These are phyloP conservation scores for Daldinia grandis DNA, from an alignment of 495 filamentous ascomycete genomes.

Conservation along the genomic window DNA sequence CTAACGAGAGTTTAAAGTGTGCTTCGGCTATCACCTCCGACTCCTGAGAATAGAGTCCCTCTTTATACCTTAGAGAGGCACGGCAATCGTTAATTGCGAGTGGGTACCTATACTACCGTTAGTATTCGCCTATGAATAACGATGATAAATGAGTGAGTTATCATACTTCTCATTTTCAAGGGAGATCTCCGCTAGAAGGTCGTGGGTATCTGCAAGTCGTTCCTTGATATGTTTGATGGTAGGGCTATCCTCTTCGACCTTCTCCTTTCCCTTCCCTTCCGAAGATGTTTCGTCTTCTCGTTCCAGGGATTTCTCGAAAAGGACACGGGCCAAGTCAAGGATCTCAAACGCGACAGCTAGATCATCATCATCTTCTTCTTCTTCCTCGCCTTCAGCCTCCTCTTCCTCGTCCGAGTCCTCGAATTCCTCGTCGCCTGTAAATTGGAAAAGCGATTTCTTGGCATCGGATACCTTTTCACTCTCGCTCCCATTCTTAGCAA, in stretches of 20 bases:
- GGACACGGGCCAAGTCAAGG: conserved; percentile 86
- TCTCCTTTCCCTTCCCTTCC: conserved; percentile 62
- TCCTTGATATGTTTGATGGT: conserved; percentile 74
- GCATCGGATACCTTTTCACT: conserved; percentile 50
- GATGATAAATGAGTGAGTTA: not conserved
- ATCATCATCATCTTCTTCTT: conserved; percentile 87
- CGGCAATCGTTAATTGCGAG: conserved; percentile 82
- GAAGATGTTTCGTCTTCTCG: conserved; percentile 41
- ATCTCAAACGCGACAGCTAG: conserved; percentile 90
- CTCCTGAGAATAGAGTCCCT: conserved; percentile 76
- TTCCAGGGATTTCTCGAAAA: conserved; percentile 68
- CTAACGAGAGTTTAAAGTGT: conserved; percentile 94
- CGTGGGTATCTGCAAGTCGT: conserved; percentile 87
- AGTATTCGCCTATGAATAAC: conserved; percentile 23
- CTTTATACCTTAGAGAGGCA: conserved; percentile 76
- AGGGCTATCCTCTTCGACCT: conserved; percentile 52
- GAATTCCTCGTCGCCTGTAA: conserved; percentile 93
- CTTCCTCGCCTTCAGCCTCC: conserved; percentile 55
- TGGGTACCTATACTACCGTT: conserved; percentile 63
- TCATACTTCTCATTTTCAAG: conserved; percentile 83
- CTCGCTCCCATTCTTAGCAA: conserved; percentile 48
- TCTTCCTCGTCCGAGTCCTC: conserved; percentile 77
- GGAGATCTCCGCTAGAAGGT: conserved; percentile 91
- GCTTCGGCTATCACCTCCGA: conserved; percentile 89
- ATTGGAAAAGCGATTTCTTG: conserved; percentile 83